Evolutionary conservation across 1,139 yeast genomes (phyloP), one percentile per base, ranked within the genome.

Genomic region (Geotrichum histeridarum): DNA sequence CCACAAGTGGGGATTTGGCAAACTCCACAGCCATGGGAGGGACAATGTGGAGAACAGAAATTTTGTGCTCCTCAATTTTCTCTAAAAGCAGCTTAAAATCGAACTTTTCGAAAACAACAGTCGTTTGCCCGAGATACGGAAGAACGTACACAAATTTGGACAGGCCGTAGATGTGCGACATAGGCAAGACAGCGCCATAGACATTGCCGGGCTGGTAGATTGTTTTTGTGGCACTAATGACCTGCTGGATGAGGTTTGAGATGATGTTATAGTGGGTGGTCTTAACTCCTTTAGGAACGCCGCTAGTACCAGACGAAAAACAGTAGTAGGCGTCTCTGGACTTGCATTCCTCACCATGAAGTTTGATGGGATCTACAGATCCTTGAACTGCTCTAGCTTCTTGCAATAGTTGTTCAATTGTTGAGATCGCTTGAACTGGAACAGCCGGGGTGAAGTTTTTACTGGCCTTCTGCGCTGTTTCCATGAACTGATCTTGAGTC

Each of bases 271-370:
- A 65, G 52, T 83, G 85, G 4, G 79, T 72, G 61, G 82, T 71
- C 47, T 77, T 76, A 14, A 82, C 87, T 45, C 87, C 88, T 64
- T 83, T 82, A 9, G 88, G 86, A 14, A 51, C 51, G 46, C 74
- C 67, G 1, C 85, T 80, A 14, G 87, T 81, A 35, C 87, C 86
- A 2, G 86, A 80, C 8, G 90, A 83, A 67, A 82, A 83, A 44
- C 63, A 58, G 37, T 57, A 54, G 45, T 57, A 57, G 7, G 61
- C 61, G 42, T 51, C 53, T 15, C 45, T 47, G 7, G 42, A 15
- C 37, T 51, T 32, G 22, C 36, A 12, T n/a, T 37, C 44, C n/a
- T 43, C 46, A 8, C 39, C 44, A 8, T 30, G n/a, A 31, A 36
- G 49, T n/a, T 43, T 47, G 33, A 54, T 33, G 9, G 57, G 57